These are phyloP conservation scores for Bidens hawaiensis DNA, from an alignment of 140 eudicot genomes.

Conservation along the genomic window DNA sequence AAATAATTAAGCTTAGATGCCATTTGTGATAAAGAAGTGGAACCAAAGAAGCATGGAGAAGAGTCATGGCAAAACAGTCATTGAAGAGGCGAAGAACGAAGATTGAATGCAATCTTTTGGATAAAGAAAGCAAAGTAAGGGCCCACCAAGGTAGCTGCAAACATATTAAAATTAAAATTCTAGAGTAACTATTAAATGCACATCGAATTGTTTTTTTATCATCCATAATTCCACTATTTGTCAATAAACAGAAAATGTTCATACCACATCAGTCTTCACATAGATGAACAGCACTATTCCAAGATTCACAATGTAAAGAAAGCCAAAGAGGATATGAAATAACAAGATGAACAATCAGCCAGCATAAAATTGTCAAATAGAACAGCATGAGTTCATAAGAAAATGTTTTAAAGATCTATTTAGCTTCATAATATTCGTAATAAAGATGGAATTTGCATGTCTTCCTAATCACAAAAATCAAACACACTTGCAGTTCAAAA, in stretches of 20 bases:
- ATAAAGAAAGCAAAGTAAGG: conserved; percentile 70
- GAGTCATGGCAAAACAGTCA: conserved; percentile 91
- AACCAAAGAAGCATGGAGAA: conserved; percentile 73
- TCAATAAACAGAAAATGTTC: conserved; percentile 15
- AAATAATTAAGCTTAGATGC: conserved; percentile 77
- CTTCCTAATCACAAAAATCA: no score
- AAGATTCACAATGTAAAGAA: conserved; percentile 82
- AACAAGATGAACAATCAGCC: conserved; percentile 19
- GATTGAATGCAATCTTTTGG: conserved; percentile 87
- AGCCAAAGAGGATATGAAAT: conserved; percentile 69
- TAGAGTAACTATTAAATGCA: neutral
- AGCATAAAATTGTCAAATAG: neutral
- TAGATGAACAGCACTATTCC: conserved; percentile 68
- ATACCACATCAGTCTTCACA: conserved; percentile 92
- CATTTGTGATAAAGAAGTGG: conserved; percentile 73
- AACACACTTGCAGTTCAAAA: no score
- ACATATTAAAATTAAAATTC: neutral
- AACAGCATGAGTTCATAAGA: neutral
- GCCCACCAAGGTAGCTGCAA: conserved; percentile 99
- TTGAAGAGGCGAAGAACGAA: conserved; percentile 89
- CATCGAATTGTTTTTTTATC: neutral
- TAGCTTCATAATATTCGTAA: no score
- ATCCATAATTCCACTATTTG: no score
- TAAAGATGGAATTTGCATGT: no score
- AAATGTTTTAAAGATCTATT: neutral